Base-by-base conservation (phyloP, 345 rosid genomes). In the Pseudoturritis turrita region DNA sequence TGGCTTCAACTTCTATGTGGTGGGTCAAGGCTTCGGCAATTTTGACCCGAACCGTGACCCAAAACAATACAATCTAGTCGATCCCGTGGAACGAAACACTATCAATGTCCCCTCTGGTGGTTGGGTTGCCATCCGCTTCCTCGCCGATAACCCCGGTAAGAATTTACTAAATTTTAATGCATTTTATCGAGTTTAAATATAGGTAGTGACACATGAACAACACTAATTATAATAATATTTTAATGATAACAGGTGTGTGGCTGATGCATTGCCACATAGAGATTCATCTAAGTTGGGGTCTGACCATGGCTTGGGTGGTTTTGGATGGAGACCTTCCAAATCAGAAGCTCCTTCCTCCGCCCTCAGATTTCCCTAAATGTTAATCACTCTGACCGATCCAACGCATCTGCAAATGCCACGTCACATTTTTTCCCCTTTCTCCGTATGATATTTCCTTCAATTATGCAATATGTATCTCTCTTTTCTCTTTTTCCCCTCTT, bases 21-120 rank as follows among this genome's bases (percentile, higher is more conserved):
- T 92, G 19, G 93, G 93, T 10, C 90, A 86, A 68, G 98, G 93
- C 5, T 88, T 83, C 35, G 98, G 98, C 10, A 90, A 88, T 68
- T 87, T 80, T 68, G 74, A 88, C 68, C 83, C 83, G 17, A 47
- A 43, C 9, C 77, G 57, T 19, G 97, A 90, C 50, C 88, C 91
- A 11, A 45, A 69, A 22, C 87, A 75, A 35, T 92, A 65, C 46
- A 90, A 92, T 58, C 80, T 87, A 10, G 79, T 86, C 19, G 96
- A 93, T 50, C 98, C 96, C 18, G 90, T 80, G 17, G 84, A 86
- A 71, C 78, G 93, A 67, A 86, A 93, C 84, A 89, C 94, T 0
- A 65, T 83, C 33, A 84, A 74, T 28, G 87, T 93, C 25, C 94
- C 97, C 0, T 53, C 89, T 0, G 89, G 83, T 35, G 92, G 97